Evolutionary conservation across 1,139 yeast genomes (phyloP), one percentile per base, ranked within the genome.

Genomic region (Pichia terricola): DNA sequence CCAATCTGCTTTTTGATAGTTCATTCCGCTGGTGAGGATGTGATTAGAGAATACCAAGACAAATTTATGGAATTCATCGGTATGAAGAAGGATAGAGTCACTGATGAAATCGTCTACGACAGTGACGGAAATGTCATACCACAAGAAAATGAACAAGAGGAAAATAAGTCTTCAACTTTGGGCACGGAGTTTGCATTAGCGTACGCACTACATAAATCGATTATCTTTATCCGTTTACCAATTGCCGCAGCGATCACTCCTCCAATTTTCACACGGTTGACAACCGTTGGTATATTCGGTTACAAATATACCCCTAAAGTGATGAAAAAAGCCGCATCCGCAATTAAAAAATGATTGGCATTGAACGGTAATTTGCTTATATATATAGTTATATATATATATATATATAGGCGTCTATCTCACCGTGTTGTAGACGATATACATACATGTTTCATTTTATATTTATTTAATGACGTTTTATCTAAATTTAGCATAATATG

Each of bases 171-270:
- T 51, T 53, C 58, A 2, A 67, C 76, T 4, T 55, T 83, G 31
- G 63, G 76, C 59, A 77, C 88, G 0, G 96, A 91, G 62, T 78
- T 87, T 55, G 81, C 87, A 25, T 73, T 94, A 51, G 98, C 98
- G 0, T 91, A 91, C 61, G 96, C 96, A 4, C 69, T 91, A 43
- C 98, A 91, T 68, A 91, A 94, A 66, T 77, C 94, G 5, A 70
- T 89, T 50, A 74, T 82, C 10, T 77, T 91, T 53, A 72, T 87
- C 38, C 74, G 99, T 52, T 67, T 91, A 7, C 98, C 99, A 10
- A 64, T 88, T 37, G 82, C 96, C 1, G 96, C 96, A 0, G 95
- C 96, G 5, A 75, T 89, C 25, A 88, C 97, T 0, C 99, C 98
- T 2, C 62, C 78, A 4, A 72, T 87, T 2, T 96, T 87, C 16